A percentile compares a stretch with the other conserved stretches of the same genome.
phyloP scores from a whole-genome alignment of 805 yeast genomes.

The Yarrowia sp. region DNA sequence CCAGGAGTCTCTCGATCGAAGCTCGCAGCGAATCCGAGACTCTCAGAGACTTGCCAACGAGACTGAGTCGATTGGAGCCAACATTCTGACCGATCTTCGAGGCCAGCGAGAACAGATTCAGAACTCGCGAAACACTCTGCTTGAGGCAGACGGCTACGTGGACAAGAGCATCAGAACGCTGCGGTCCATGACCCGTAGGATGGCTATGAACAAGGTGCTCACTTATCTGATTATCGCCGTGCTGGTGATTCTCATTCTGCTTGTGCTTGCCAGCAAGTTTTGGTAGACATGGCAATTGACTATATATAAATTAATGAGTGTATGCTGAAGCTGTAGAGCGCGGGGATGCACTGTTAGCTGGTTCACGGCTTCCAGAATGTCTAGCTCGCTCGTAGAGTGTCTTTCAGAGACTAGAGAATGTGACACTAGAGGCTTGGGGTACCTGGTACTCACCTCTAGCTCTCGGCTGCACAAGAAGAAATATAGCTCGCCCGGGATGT shows the following conservation, averaged over 20 bases:
- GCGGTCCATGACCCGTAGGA: slow-evolving; percentile 85
- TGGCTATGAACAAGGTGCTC: slow-evolving; percentile 86
- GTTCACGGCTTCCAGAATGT: background rate
- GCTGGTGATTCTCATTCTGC: slow-evolving; percentile 70
- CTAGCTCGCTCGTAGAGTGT: too few species aligned
- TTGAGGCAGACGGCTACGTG: slow-evolving; percentile 89
- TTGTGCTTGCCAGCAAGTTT: slow-evolving; percentile 82
- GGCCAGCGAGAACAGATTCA: slow-evolving; percentile 90
- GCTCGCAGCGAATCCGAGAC: slow-evolving; percentile 79
- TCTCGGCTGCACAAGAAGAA: too few species aligned
- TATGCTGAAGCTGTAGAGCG: too few species aligned
- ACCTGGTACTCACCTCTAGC: too few species aligned
- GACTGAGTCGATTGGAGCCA: slow-evolving; percentile 88
- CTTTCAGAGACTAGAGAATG: too few species aligned
- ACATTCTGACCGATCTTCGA: slow-evolving; percentile 80
- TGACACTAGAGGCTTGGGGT: too few species aligned
- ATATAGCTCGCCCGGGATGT: too few species aligned
- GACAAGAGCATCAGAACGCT: slow-evolving; percentile 85
- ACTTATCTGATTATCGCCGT: slow-evolving; percentile 91
- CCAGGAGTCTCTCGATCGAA: slow-evolving; percentile 75
- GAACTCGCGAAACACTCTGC: slow-evolving; percentile 79
- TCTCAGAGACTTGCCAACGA: slow-evolving; percentile 89
- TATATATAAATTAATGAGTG: background rate
- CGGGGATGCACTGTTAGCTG: too few species aligned
- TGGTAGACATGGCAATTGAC: slow-evolving; percentile 45